Percentiles rank a stretch among this genome's conserved stretches.
phyloP scores from a whole-genome alignment of 306 rosid genomes.

The Astragalus membranaceus region DNA sequence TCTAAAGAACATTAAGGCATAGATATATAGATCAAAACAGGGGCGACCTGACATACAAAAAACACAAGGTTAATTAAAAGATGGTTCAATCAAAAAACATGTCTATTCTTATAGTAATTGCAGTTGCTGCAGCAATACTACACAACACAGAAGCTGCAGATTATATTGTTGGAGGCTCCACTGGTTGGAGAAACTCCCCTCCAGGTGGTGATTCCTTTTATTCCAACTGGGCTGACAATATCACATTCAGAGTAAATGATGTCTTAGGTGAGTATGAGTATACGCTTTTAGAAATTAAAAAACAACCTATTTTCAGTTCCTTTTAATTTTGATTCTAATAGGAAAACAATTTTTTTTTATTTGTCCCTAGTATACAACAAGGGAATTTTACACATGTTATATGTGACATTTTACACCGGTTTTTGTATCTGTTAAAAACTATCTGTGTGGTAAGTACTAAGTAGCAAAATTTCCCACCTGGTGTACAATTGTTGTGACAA shows the following conservation, averaged over 20 bases:
- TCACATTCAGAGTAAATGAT: slow-evolving; percentile 22
- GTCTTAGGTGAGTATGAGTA: slow-evolving; percentile 16
- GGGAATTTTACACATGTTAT: too few species aligned
- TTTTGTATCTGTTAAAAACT: too few species aligned
- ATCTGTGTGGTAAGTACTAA: too few species aligned
- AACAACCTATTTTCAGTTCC: not conserved
- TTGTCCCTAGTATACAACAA: too few species aligned
- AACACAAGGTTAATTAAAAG: too few species aligned
- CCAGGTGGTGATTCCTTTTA: slow-evolving; percentile 20
- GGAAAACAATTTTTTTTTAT: too few species aligned
- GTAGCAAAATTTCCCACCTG: too few species aligned
- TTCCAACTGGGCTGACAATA: slow-evolving; percentile 25
- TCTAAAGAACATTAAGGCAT: not conserved
- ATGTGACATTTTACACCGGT: too few species aligned
- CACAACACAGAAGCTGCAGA: slow-evolving; percentile 2
- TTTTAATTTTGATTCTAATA: too few species aligned
- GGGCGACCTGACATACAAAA: slow-evolving; percentile 27
- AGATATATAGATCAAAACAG: not conserved
- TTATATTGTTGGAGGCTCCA: slow-evolving; percentile 24
- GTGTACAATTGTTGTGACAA: too few species aligned
- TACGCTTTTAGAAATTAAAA: not conserved
- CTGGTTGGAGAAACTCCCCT: slow-evolving; percentile 29
- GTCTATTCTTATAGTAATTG: not conserved
- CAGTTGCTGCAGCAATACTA: not conserved
- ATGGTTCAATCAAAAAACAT: slow-evolving; percentile 19